Evolutionary conservation across 2,329 filamentous ascomycete species (phyloP).

Genomic region (Arthrobotrys pseudoclavata): DNA sequence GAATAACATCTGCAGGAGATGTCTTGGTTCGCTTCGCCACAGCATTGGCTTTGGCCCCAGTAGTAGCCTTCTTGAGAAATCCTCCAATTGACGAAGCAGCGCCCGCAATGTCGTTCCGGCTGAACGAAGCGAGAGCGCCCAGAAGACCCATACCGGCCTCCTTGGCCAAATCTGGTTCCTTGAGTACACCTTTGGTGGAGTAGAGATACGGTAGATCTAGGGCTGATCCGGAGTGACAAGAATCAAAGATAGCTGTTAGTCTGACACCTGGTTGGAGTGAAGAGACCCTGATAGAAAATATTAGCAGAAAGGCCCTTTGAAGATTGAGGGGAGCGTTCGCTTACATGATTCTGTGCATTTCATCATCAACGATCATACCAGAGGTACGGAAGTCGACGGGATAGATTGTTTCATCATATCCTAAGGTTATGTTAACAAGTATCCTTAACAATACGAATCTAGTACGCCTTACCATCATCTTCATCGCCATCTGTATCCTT

Average conservation of each 20-base stretch:
- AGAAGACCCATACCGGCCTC: conserved; percentile 81
- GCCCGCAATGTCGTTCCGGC: conserved; percentile 83
- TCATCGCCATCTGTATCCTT: conserved; percentile 81
- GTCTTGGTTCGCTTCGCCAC: conserved; percentile 89
- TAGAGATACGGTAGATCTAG: conserved; percentile 84
- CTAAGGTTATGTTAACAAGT: conserved; percentile 34
- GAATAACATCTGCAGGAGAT: conserved; percentile 92
- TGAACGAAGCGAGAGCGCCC: conserved; percentile 79
- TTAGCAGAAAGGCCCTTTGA: neutral
- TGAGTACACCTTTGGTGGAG: conserved; percentile 81
- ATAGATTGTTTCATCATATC: conserved; percentile 82
- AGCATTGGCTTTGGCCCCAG: conserved; percentile 82
- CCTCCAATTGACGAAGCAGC: conserved; percentile 85
- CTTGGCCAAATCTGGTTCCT: conserved; percentile 84
- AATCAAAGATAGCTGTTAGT: conserved; percentile 84
- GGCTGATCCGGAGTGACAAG: conserved; percentile 82
- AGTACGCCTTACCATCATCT: conserved; percentile 72
- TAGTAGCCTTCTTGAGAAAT: conserved; percentile 88
- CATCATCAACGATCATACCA: conserved; percentile 83
- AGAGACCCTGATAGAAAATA: conserved; percentile 70
- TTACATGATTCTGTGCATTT: conserved; percentile 79
- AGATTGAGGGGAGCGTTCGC: neutral
- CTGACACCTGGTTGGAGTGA: conserved; percentile 85
- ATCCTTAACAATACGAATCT: neutral
- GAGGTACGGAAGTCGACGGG: conserved; percentile 78